A percentile compares a stretch with the other conserved stretches of the same genome.
Evolutionary conservation across 2,329 filamentous ascomycete genomes (phyloP).

Genomic region (Chrysoporthe cubensis): DNA sequence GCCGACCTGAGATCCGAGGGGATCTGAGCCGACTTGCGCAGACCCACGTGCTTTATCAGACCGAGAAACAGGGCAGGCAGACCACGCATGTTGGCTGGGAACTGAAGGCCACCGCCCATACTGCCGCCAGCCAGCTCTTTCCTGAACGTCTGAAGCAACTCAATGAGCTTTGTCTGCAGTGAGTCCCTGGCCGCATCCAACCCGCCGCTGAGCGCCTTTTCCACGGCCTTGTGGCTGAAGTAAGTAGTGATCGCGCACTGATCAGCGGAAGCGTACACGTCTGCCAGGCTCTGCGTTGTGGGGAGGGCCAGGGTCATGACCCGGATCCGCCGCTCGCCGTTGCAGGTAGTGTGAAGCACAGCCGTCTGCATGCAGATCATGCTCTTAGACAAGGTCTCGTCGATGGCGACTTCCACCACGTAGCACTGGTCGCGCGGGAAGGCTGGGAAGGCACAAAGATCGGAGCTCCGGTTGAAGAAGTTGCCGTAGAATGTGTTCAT

Average conservation of each 20-base stretch:
- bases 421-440: slow-evolving; percentile 98
- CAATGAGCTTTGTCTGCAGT: slow-evolving; percentile 86
- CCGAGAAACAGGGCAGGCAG: slow-evolving; percentile 91
- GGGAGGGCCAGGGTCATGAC: slow-evolving; percentile 93
- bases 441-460: slow-evolving; percentile 95
- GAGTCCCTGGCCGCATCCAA: slow-evolving; percentile 90
- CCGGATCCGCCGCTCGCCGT: slow-evolving; percentile 91
- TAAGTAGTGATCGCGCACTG: slow-evolving; percentile 91
- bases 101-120: slow-evolving; percentile 92
- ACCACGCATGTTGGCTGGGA: slow-evolving; percentile 88
- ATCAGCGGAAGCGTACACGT: slow-evolving; percentile 93
- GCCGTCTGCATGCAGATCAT: slow-evolving; percentile 93
- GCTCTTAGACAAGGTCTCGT: slow-evolving; percentile 89
- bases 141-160: slow-evolving; percentile 92
- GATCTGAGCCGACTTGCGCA: slow-evolving; percentile 91
- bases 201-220: slow-evolving; percentile 81
- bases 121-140: slow-evolving; percentile 96
- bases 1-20: slow-evolving; percentile 92
- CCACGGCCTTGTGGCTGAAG: slow-evolving; percentile 97
- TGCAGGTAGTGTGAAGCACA: slow-evolving; percentile 96
- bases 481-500: slow-evolving; percentile 99
- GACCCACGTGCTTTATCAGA: slow-evolving; percentile 92
- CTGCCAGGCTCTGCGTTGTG: slow-evolving; percentile 86
- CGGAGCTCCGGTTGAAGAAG: slow-evolving; percentile 98
- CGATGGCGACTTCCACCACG: slow-evolving; percentile 96